These are phyloP conservation scores for Pachysolen tannophilus DNA, from an alignment of 805 yeast species.

Conservation along the genomic window DNA sequence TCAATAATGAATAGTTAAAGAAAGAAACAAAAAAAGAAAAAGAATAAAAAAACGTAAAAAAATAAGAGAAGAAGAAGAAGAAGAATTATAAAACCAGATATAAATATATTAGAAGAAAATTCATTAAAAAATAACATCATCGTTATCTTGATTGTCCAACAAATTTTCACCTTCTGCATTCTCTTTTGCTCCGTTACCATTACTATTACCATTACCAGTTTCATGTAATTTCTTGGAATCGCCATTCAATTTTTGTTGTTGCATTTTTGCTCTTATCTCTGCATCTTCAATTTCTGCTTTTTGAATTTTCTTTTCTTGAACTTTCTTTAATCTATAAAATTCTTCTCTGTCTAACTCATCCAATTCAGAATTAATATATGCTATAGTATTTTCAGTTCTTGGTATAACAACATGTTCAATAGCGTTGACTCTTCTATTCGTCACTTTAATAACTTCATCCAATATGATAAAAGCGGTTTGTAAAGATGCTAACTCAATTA, in stretches of 20 bases:
- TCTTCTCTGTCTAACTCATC: slow-evolving; percentile 98
- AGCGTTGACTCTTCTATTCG: slow-evolving; percentile 97
- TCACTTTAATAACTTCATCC: slow-evolving; percentile 96
- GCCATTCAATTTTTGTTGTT: slow-evolving; percentile 17
- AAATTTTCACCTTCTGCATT: slow-evolving; percentile 12
- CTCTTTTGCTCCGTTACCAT: slow-evolving; percentile 11
- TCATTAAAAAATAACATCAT: slow-evolving; percentile 32
- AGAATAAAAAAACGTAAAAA: no score
- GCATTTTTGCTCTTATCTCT: slow-evolving; percentile 30
- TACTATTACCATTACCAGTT: slow-evolving; percentile 5
- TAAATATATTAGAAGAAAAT: no score
- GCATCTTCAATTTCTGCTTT: slow-evolving; percentile 62
- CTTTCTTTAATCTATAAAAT: slow-evolving; percentile 92
- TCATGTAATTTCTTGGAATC: not conserved
- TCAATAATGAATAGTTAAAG: no score
- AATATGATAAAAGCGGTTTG: slow-evolving; percentile 95
- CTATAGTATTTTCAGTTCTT: slow-evolving; percentile 91
- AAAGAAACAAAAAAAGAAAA: no score
- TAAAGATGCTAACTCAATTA: slow-evolving; percentile 90
- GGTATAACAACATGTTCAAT: slow-evolving; percentile 98
- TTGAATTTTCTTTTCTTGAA: slow-evolving; percentile 87
- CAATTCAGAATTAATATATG: slow-evolving; percentile 86
- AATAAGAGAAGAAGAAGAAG: no score
- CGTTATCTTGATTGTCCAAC: slow-evolving; percentile 26
- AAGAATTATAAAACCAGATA: no score